Conservation (phyloP, 2,329 filamentous ascomycete genomes). For the Fusarium verticillioides region DNA sequence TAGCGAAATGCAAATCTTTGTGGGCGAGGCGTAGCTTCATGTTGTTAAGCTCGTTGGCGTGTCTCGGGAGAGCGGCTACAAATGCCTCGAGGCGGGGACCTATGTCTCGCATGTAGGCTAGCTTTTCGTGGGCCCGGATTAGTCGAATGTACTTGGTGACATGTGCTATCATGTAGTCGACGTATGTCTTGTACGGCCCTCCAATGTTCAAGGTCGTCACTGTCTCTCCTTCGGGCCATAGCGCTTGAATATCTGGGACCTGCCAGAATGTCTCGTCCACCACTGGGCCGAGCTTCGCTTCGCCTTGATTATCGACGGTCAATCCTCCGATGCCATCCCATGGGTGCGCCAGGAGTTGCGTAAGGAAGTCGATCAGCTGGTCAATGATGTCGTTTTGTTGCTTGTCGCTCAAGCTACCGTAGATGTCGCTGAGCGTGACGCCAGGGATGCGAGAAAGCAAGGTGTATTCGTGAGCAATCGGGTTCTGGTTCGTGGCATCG, state of each 20-base stretch:
- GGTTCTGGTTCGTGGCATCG: background rate
- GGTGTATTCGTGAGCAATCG: background rate
- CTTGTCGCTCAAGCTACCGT: background rate
- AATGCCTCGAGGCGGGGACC: background rate
- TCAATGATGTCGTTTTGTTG: fast-evolving
- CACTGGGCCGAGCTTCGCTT: background rate
- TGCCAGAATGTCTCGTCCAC: background rate
- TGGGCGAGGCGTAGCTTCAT: background rate
- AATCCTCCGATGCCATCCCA: background rate
- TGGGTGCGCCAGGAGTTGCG: fast-evolving
- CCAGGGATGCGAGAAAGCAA: background rate
- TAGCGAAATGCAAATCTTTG: background rate
- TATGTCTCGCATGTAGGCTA: fast-evolving
- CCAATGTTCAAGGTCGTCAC: background rate
- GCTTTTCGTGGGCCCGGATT: fast-evolving
- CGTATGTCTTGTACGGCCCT: background rate
- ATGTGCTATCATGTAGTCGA: fast-evolving
- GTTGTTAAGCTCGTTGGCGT: background rate
- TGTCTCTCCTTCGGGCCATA: background rate
- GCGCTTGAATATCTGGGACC: background rate
- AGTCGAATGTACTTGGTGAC: fast-evolving
- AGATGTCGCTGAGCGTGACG: background rate
- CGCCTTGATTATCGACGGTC: fast-evolving
- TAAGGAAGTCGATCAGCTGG: background rate
- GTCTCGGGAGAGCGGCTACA: fast-evolving